Conservation (phyloP, 176 grass and related monocot species). For the Avena eriantha region DNA sequence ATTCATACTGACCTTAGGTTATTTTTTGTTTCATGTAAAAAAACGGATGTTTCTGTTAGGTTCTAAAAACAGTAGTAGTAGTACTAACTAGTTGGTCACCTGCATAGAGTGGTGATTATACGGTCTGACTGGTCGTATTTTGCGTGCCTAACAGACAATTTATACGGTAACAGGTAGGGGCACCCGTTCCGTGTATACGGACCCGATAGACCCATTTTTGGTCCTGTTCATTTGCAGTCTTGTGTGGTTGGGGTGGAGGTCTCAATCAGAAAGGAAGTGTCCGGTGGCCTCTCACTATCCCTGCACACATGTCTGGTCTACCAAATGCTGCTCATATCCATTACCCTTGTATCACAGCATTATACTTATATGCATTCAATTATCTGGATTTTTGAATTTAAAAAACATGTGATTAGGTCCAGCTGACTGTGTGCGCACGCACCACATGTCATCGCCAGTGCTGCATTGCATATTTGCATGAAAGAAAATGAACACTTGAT, state of each 20-base stretch:
- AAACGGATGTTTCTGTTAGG: constrained; percentile 22
- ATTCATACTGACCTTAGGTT: constrained; percentile 7
- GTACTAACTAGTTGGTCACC: neutral
- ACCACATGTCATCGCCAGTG: neutral
- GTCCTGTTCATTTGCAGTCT: neutral
- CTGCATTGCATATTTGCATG: neutral
- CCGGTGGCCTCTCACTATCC: constrained; percentile 47
- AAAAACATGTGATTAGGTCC: constrained; percentile 1
- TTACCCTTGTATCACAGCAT: constrained; percentile 10
- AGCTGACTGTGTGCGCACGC: neutral
- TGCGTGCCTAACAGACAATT: neutral
- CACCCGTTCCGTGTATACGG: neutral
- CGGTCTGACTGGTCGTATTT: neutral
- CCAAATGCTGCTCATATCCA: constrained; percentile 33
- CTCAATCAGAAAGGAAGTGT: constrained; percentile 29
- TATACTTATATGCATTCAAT: constrained; percentile 28
- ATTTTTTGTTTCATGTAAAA: neutral
- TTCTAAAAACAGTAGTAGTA: neutral
- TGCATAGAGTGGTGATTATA: neutral
- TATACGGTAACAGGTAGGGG: neutral
- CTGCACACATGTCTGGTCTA: constrained; percentile 40
- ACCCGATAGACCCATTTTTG: neutral
- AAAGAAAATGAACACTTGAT: constrained; percentile 3
- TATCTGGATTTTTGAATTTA: constrained; percentile 23
- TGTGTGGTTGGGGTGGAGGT: constrained; percentile 38